These are phyloP conservation scores for Umbelopsis sp. DNA, from an alignment of 192 early-diverging fungal genomes.

Conservation along the genomic window DNA sequence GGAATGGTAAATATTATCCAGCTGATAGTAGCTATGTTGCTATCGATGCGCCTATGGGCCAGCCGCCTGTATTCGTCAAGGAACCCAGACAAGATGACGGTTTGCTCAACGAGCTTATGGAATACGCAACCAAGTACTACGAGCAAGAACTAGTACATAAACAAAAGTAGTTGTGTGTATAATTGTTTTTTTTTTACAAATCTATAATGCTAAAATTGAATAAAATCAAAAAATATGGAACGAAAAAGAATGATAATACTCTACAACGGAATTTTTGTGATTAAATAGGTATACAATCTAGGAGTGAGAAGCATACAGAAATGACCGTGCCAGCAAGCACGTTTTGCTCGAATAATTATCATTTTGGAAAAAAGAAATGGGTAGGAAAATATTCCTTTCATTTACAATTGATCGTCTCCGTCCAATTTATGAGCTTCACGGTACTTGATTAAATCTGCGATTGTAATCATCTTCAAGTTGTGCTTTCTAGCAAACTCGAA, in stretches of 20 bases:
- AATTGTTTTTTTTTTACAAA: slow-evolving; percentile 10
- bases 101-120: slow-evolving; percentile 25
- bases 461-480: slow-evolving; percentile 85
- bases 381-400: neutral
- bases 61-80: slow-evolving; percentile 42
- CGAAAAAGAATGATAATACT: neutral
- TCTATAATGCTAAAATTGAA: neutral
- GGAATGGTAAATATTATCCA: slow-evolving; percentile 39
- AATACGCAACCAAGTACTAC: slow-evolving; percentile 27
- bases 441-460: slow-evolving; percentile 84
- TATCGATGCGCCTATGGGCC: slow-evolving; percentile 41
- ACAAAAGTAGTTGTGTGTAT: neutral
- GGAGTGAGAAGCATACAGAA: neutral
- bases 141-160: neutral
- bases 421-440: slow-evolving; percentile 50
- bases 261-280: neutral
- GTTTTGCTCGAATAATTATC: slow-evolving; percentile 2
- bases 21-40: slow-evolving; percentile 30
- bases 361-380: neutral
- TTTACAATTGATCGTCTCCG: slow-evolving; percentile 21
- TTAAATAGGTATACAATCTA: slow-evolving; percentile 1
- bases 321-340: too few relatives aligned
- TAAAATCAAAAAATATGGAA: neutral
- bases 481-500: slow-evolving; percentile 82
- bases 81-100: slow-evolving; percentile 39